A percentile compares a stretch with the other conserved stretches of the same genome.
These are phyloP conservation scores for Mortierella sp. DNA, from an alignment of 371 early-diverging fungal genomes.

Conservation along the genomic window DNA sequence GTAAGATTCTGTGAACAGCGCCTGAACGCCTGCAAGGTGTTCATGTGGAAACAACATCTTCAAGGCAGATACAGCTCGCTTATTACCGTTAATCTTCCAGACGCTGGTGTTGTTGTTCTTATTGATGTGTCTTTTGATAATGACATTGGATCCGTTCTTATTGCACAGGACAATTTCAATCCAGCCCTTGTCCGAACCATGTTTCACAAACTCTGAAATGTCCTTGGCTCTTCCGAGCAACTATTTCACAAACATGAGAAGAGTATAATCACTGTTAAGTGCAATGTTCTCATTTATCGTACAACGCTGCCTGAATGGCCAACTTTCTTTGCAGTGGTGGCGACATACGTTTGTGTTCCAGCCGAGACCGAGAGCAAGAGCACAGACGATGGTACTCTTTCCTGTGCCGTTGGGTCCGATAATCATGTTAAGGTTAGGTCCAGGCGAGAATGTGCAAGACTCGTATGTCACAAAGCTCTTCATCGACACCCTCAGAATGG, in stretches of 20 bases:
- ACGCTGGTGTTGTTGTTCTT: conserved; percentile 73
- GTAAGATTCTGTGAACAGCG: neutral
- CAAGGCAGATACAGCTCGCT: neutral
- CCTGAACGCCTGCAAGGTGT: neutral
- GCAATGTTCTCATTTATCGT: neutral
- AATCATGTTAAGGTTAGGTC: conserved; percentile 97
- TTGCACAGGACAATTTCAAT: conserved; percentile 87
- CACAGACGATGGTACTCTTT: conserved; percentile 98
- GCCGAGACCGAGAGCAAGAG: conserved; percentile 96
- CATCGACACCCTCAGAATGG: conserved; percentile 85
- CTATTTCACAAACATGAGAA: conserved; percentile 37
- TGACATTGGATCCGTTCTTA: conserved; percentile 62
- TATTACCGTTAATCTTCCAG: conserved; percentile 87
- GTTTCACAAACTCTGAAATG: conserved; percentile 92
- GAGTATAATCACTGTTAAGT: neutral
- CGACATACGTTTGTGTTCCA: conserved; percentile 82
- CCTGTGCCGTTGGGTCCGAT: conserved; percentile 99
- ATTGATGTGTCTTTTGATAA: conserved; percentile 79
- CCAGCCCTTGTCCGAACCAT: conserved; percentile 83
- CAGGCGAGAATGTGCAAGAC: conserved; percentile 85
- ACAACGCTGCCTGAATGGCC: neutral
- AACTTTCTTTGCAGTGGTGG: too few species aligned
- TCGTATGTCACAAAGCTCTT: conserved; percentile 96
- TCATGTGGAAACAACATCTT: neutral
- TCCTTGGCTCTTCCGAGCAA: conserved; percentile 90